Base-by-base conservation (phyloP, 2,329 filamentous ascomycete species). In the Penicillium vulpinum region DNA sequence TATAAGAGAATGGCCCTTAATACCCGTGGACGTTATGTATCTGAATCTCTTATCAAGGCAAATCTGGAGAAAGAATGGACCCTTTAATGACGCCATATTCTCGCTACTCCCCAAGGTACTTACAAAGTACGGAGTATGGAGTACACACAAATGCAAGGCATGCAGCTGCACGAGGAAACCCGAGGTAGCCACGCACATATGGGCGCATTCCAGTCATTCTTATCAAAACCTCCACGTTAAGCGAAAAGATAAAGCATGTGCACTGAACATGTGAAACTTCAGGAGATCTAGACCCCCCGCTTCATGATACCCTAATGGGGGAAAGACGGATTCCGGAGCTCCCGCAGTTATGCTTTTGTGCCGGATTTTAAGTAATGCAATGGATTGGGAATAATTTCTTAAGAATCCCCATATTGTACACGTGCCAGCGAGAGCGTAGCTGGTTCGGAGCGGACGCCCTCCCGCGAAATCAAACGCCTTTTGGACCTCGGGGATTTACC, bases 11-110 rank as follows among this genome's bases (percentile, higher is more conserved):
- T 29, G n/a, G n/a, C n/a, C 7, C 28, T 2, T 2, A 29, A 29
- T 29, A 29, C 28, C 8, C 11, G 28, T 29, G 2, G 9, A 10
- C 9, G 5, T 24, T 13, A 5, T 16, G 21, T 24, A 26, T 43
- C 10, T 22, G 8, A 22, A 49, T 49, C 36, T 24, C 48, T 51
- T 51, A 51, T 51, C 49, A 44, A 33, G 26, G n/a, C 22, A 51
- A 51, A 51, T 51, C 49, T 26, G 49, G 49, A 51, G 49, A 51
- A 51, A 51, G 33, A 26, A 33, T 51, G 48, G 26, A 21, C 49
- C 36, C 47, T 31, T 41, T 21, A 22, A 51, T 44, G 49, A 51
- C 49, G 49, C 38, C 38, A 51, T 51, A 3, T 9, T 39, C 18
- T 29, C 26, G 31, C n/a, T 26, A n/a, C 21, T 28, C 28, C 48